Conservation (phyloP, 805 yeast species). For the Ogataea sp. region DNA sequence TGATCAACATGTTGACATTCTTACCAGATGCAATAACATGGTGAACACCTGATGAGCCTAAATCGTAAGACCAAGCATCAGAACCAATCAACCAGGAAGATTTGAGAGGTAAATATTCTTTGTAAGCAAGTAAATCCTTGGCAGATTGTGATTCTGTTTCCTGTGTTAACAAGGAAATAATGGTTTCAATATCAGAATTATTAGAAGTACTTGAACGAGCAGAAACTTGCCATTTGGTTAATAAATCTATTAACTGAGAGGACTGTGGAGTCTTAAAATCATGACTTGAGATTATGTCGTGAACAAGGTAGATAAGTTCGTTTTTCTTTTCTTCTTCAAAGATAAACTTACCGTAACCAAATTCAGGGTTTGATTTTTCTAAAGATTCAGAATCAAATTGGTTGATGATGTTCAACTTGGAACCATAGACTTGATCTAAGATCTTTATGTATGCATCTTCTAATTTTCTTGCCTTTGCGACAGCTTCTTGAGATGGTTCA, state of each 20-base stretch:
- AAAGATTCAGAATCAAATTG: slow-evolving; percentile 44
- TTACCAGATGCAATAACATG: slow-evolving; percentile 66
- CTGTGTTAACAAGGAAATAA: slow-evolving; percentile 29
- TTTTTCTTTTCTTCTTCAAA: slow-evolving; percentile 44
- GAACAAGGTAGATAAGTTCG: slow-evolving; percentile 36
- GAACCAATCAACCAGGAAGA: slow-evolving; percentile 86
- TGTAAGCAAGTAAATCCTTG: slow-evolving; percentile 35
- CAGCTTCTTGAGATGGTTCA: slow-evolving; percentile 24
- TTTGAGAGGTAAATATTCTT: slow-evolving; percentile 37
- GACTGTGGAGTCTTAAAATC: slow-evolving; percentile 35
- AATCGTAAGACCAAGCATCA: slow-evolving; percentile 91
- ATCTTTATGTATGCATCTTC: slow-evolving; percentile 77
- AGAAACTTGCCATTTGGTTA: slow-evolving; percentile 65
- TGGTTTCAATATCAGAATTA: slow-evolving; percentile 12
- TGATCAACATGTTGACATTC: slow-evolving; percentile 75
- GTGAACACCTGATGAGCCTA: slow-evolving; percentile 89
- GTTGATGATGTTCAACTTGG: slow-evolving; percentile 43
- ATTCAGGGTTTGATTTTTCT: slow-evolving; percentile 62
- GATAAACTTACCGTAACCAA: slow-evolving; percentile 73
- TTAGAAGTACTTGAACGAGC: slow-evolving; percentile 28
- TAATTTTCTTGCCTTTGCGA: slow-evolving; percentile 40
- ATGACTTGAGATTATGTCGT: slow-evolving; percentile 35
- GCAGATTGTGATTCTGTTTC: slow-evolving; percentile 35
- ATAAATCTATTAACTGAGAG: slow-evolving; percentile 40
- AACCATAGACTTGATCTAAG: slow-evolving; percentile 56